Evolutionary conservation across 2,329 filamentous ascomycete genomes (phyloP).

Genomic region (Aspergillus fijiensis): DNA sequence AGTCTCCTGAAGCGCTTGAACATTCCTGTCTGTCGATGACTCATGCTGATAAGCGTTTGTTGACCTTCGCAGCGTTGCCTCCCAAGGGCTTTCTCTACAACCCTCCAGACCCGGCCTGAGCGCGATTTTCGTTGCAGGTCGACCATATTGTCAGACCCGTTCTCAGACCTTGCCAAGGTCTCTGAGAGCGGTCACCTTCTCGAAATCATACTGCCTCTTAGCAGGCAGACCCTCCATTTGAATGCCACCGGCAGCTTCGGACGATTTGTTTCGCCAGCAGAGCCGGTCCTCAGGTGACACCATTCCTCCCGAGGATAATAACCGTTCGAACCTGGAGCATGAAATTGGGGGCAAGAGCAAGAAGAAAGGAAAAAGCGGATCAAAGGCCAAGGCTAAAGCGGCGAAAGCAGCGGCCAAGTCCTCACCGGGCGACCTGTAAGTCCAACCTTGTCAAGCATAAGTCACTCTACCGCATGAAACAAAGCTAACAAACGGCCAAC

Average conservation of each 20-base stretch:
- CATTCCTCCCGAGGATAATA: constrained; percentile 28
- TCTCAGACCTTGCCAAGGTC: constrained; percentile 35
- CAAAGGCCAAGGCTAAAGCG: constrained; percentile 37
- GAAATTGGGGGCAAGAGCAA: constrained; percentile 36
- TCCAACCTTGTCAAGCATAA: constrained; percentile 10
- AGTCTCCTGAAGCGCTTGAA: neutral
- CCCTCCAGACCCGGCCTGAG: neutral
- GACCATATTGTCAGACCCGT: constrained; percentile 23
- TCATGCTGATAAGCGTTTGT: constrained; percentile 19
- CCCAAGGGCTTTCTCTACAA: constrained; percentile 6
- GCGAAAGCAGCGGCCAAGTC: constrained; percentile 33
- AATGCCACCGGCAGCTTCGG: constrained; percentile 45
- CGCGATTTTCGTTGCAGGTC: constrained; percentile 9
- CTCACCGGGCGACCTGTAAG: constrained; percentile 40
- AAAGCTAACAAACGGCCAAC: neutral
- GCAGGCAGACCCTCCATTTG: constrained; percentile 37
- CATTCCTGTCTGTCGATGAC: constrained; percentile 4
- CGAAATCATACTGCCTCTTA: constrained; percentile 25
- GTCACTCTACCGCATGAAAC: too few species aligned
- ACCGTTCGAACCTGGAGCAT: constrained; percentile 31
- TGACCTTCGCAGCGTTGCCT: neutral
- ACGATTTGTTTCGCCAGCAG: constrained; percentile 39
- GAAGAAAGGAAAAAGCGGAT: constrained; percentile 42
- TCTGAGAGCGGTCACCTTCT: constrained; percentile 30
- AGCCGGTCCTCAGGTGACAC: constrained; percentile 37